Base-by-base conservation (phyloP, 1,139 yeast genomes). In the Taphrina sp. region DNA sequence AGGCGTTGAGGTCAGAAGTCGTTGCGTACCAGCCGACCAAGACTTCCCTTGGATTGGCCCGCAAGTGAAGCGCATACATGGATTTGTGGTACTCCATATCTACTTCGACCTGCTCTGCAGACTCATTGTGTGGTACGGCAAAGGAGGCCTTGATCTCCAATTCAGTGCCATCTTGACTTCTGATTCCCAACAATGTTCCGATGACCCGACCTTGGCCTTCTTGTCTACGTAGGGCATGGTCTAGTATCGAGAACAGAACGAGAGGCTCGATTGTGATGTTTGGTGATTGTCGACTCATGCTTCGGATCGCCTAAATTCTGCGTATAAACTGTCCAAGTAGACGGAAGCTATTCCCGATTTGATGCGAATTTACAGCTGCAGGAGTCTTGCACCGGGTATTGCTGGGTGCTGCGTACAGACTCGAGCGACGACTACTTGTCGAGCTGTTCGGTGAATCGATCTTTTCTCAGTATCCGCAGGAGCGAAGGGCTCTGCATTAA, bases 11-110 rank as follows among this genome's bases (percentile, higher is more conserved):
- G 62, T 76, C 77, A 20, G 76, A 71, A 39, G 80, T 73, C 33
- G 90, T 82, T 53, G 94, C 85, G 70, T 85, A 87, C 96, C 96
- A 88, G 57, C 96, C 96, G 58, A 88, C 77, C 56, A 88, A 85
- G 52, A 78, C 76, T 64, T 83, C 87, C 68, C 85, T 85, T 58
- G 94, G 92, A 69, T 83, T 85, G 35, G 94, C 83, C 67, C 81
- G 81, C 71, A 83, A 85, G 71, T 85, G 82, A 66, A 88, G 74
- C 64, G 81, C 83, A 70, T 76, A 85, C 71, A 85, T 78, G 37
- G 81, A 72, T 68, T 82, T 82, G 74, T 85, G 86, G 66, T 81
- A 83, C 60, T 80, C 81, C 65, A 83, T 87, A 66, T 84, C 92
- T 63, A 87, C 82, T 63, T 83, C 79, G 61, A 62, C 63, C 59